Evolutionary conservation across 78 protist species (phyloP).

Genomic region (Dictyostelium capitatum): DNA sequence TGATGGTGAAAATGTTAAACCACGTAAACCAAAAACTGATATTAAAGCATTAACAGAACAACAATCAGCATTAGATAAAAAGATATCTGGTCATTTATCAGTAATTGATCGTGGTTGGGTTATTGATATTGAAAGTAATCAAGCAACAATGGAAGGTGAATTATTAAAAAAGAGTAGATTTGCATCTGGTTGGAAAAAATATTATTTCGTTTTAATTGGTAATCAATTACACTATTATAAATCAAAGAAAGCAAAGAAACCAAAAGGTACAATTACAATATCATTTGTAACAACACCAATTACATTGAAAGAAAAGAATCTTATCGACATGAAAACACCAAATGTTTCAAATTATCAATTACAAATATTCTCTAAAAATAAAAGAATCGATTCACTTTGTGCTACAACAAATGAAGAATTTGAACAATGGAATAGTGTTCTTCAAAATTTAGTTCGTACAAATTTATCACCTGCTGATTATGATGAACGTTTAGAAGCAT

Average conservation of each 20-base stretch:
- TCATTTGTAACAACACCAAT: conserved; percentile 75
- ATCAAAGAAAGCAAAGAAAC: conserved; percentile 39
- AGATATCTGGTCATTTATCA: background rate
- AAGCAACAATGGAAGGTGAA: conserved; percentile 52
- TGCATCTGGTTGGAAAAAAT: conserved; percentile 57
- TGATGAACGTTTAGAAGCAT: conserved; percentile 42
- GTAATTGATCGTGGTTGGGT: conserved; percentile 52
- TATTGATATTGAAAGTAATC: background rate
- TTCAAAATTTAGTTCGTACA: conserved; percentile 36
- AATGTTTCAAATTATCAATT: conserved; percentile 40
- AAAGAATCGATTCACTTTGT: conserved; percentile 67
- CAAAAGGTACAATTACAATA: conserved; percentile 70
- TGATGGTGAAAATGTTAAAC: background rate
- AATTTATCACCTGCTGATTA: conserved; percentile 24
- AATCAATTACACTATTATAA: conserved; percentile 62
- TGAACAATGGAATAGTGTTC: conserved; percentile 46
- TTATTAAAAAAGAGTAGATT: conserved; percentile 59
- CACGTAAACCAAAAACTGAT: conserved; percentile 2
- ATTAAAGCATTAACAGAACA: conserved; percentile 35
- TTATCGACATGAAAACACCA: conserved; percentile 62
- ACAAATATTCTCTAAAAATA: conserved; percentile 39
- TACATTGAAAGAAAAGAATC: conserved; percentile 45
- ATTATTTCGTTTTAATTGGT: conserved; percentile 68
- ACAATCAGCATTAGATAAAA: conserved; percentile 45
- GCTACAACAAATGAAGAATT: conserved; percentile 60